Percentiles rank a stretch among this genome's conserved stretches.
Conservation (phyloP, 768 basidiomycete genomes). For the Nidularia pulvinata region DNA sequence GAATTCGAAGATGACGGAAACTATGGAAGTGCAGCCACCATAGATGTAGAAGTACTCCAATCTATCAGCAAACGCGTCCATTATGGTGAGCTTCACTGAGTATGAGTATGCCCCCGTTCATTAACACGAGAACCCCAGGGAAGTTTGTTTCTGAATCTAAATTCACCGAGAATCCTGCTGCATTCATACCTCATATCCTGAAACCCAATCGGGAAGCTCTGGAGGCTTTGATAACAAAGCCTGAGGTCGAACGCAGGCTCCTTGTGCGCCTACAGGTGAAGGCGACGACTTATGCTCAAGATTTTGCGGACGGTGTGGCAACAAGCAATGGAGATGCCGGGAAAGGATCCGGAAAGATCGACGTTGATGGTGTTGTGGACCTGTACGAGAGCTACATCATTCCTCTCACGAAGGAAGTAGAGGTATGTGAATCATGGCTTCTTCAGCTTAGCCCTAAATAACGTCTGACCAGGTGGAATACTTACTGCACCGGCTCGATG, state of each 20-base stretch:
- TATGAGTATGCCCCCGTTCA: neutral
- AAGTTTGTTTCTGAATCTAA: slow-evolving; percentile 99
- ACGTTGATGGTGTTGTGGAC: slow-evolving; percentile 90
- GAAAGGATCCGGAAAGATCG: slow-evolving; percentile 63
- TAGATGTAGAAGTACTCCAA: slow-evolving; percentile 96
- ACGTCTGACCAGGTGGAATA: slow-evolving; percentile 80
- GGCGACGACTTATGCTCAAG: slow-evolving; percentile 76
- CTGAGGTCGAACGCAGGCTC: slow-evolving; percentile 88
- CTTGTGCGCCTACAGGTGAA: slow-evolving; percentile 87
- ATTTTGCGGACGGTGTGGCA: slow-evolving; percentile 71
- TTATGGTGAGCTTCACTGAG: slow-evolving; percentile 61
- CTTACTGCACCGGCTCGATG: slow-evolving; percentile 87
- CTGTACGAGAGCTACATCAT: slow-evolving; percentile 97
- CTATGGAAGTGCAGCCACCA: slow-evolving; percentile 93
- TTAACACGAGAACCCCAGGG: slow-evolving; percentile 45
- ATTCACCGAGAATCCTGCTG: slow-evolving; percentile 81
- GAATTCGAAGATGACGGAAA: slow-evolving; percentile 95
- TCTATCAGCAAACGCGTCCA: slow-evolving; percentile 98
- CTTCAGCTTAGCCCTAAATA: neutral
- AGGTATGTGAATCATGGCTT: slow-evolving; percentile 49
- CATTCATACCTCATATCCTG: slow-evolving; percentile 92
- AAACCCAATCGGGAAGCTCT: slow-evolving; percentile 76
- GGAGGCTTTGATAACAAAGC: slow-evolving; percentile 93
- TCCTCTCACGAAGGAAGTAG: slow-evolving; percentile 96
- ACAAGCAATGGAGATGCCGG: slow-evolving; percentile 17